These are phyloP conservation scores for Russula vinacea DNA, from an alignment of 768 basidiomycete genomes.

Conservation along the genomic window DNA sequence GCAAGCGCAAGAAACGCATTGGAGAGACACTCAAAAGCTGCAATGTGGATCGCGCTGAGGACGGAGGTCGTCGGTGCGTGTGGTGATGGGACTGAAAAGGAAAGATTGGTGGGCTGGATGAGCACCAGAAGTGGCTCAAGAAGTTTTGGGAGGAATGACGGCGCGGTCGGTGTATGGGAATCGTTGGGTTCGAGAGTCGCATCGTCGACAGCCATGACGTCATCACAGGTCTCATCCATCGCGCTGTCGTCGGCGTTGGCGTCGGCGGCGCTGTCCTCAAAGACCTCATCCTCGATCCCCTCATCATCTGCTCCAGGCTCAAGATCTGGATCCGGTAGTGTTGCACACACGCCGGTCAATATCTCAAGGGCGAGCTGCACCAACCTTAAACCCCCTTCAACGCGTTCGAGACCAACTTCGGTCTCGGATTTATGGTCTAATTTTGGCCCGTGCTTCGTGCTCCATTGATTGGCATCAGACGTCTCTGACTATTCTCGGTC, in stretches of 20 bases:
- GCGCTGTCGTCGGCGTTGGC: conserved; percentile 38
- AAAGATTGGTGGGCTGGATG: conserved; percentile 71
- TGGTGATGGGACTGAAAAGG: conserved; percentile 71
- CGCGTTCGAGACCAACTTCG: conserved; percentile 66
- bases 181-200: conserved; percentile 6
- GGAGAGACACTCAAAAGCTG: conserved; percentile 85
- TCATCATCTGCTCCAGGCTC: conserved; percentile 37
- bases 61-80: conserved; percentile 89
- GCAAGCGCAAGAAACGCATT: conserved; percentile 81
- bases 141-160: conserved; percentile 56
- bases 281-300: conserved; percentile 41
- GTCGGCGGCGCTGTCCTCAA: conserved; percentile 46
- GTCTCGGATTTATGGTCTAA: conserved; percentile 70
- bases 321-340: conserved; percentile 71
- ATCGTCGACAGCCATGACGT: conserved; percentile 33
- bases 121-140: conserved; percentile 66
- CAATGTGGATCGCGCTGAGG: conserved; percentile 77
- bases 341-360: conserved; percentile 83
- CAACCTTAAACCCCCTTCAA: conserved; percentile 70
- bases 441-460: conserved; percentile 32
- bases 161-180: conserved; percentile 32
- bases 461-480: conserved; percentile 42
- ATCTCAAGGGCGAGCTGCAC: conserved; percentile 85
- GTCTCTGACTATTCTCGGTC: conserved; percentile 45
- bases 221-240: conserved; percentile 37